A percentile compares a stretch with the other conserved stretches of the same genome.
These are phyloP conservation scores for Zoysia japonica DNA, from an alignment of 176 grass and related monocot genomes.

Conservation along the genomic window DNA sequence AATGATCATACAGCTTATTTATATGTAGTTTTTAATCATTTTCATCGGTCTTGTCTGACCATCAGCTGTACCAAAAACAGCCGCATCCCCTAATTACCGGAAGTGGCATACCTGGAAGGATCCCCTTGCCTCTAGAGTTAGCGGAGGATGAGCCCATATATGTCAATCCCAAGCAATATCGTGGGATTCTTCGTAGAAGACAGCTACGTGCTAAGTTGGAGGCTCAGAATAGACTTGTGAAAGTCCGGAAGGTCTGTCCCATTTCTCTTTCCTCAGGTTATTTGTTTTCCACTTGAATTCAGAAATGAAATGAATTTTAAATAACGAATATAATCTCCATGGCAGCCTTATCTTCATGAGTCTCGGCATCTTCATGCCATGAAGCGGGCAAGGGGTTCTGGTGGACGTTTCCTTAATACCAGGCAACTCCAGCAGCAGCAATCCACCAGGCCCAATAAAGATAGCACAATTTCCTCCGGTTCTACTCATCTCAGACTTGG, in stretches of 20 bases:
- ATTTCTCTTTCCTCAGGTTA: constrained; percentile 5
- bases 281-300: background rate
- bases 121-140: constrained; percentile 71
- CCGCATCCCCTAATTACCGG: constrained; percentile 41
- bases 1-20: background rate
- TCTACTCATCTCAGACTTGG: constrained; percentile 38
- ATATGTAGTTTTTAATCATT: constrained; percentile 1
- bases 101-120: constrained; percentile 33
- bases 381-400: constrained; percentile 68
- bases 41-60: constrained; percentile 11
- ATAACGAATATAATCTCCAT: constrained; percentile 8
- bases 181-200: constrained; percentile 78
- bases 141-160: constrained; percentile 72
- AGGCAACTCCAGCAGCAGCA: constrained; percentile 55
- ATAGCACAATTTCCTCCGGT: constrained; percentile 11
- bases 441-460: background rate
- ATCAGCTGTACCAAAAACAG: constrained; percentile 41
- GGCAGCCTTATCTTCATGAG: constrained; percentile 82
- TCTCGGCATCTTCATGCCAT: constrained; percentile 79
- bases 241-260: constrained; percentile 59
- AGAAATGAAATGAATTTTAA: background rate
- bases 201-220: constrained; percentile 83
- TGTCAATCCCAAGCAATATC: constrained; percentile 92
- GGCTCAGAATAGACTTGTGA: constrained; percentile 71
- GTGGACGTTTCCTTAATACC: constrained; percentile 73